These are phyloP conservation scores for Haplosporangium sp. DNA, from an alignment of 371 early-diverging fungal genomes.

Conservation along the genomic window DNA sequence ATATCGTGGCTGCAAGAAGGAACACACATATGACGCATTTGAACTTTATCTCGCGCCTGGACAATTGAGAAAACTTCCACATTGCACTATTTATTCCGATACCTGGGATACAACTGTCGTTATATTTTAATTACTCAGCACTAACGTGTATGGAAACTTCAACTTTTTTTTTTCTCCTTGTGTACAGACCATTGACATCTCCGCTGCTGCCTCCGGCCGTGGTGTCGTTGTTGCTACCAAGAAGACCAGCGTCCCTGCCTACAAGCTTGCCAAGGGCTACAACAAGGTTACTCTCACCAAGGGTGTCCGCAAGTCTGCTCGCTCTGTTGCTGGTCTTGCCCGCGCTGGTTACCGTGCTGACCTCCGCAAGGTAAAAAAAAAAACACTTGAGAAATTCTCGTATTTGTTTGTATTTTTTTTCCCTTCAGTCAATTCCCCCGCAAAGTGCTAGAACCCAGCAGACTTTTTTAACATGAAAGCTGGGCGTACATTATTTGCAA, in stretches of 20 bases:
- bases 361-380: conserved; percentile 72
- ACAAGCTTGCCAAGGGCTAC: conserved; percentile 60
- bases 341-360: conserved; percentile 81
- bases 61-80: too few species aligned
- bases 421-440: conserved; percentile 1
- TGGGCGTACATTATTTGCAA: conserved; percentile 59
- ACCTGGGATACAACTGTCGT: not conserved
- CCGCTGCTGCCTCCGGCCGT: conserved; percentile 66
- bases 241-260: conserved; percentile 60
- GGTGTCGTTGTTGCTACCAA: conserved; percentile 74
- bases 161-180: not conserved
- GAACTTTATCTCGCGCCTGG: too few species aligned
- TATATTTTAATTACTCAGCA: not conserved
- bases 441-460: conserved; percentile 60
- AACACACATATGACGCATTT: too few species aligned
- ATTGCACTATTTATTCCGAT: too few species aligned
- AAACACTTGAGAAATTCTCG: too few species aligned
- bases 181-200: conserved; percentile 72
- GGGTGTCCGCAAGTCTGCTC: conserved; percentile 77
- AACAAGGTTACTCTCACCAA: conserved; percentile 71
- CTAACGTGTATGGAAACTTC: not conserved
- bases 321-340: conserved; percentile 79
- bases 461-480: conserved; percentile 48
- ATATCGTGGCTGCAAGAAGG: too few species aligned
- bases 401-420: not conserved